Evolutionary conservation across 257 asterid species (phyloP), one percentile per base, ranked within the genome.

Genomic region (Ajuga chamaepitys): DNA sequence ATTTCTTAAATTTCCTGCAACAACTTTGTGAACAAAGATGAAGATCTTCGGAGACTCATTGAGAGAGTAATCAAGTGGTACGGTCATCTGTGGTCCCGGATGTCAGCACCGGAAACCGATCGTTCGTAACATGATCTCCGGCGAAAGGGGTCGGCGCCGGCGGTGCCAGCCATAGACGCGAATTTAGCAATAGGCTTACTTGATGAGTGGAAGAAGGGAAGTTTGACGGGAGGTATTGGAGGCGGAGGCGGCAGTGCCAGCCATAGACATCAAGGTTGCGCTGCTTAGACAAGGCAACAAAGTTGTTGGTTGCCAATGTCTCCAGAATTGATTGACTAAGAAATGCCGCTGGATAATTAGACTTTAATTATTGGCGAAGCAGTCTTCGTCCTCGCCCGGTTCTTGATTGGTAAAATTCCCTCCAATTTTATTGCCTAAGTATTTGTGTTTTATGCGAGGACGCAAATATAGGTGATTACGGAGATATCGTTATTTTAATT

Each of bases 241-340:
- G 45, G 32, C 18, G 67, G 74, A 38, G 48, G 45, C 10, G 57
- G 70, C n/a, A n/a, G n/a, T n/a, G n/a, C n/a, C n/a, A n/a, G n/a
- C n/a, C n/a, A n/a, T n/a, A n/a, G n/a, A n/a, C n/a, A n/a, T n/a
- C n/a, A n/a, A n/a, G n/a, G n/a, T n/a, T n/a, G n/a, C n/a, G n/a
- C n/a, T n/a, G n/a, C n/a, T n/a, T n/a, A n/a, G n/a, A n/a, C n/a
- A n/a, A n/a, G n/a, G n/a, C n/a, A n/a, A n/a, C n/a, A n/a, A n/a
- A n/a, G n/a, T n/a, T n/a, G n/a, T n/a, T 84, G 68, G 71, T 77
- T 68, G 85, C 89, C 17, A 89, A 80, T 69, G 97, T 92, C 58
- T 89, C 98, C 26, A 83, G 98, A 71, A 68, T 84, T 45, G 98
- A 92, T 78, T 89, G 96, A 97, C 79, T 92, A 71, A 82, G 98